These are phyloP conservation scores for Candida pseudoglaebosa DNA, from an alignment of 805 yeast genomes.

Conservation along the genomic window DNA sequence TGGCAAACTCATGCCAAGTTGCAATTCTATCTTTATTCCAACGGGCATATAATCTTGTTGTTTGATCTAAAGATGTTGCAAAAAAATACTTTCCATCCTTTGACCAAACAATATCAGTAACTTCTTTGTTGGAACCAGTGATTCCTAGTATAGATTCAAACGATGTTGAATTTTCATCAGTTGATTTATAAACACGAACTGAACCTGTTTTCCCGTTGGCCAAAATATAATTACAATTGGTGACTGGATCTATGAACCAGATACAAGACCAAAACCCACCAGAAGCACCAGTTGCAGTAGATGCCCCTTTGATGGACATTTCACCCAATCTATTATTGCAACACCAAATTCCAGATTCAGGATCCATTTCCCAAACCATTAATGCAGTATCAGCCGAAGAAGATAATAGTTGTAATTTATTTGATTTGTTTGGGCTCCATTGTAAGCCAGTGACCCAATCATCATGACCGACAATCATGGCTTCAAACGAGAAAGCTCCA, in stretches of 20 bases:
- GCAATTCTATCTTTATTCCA: constrained; percentile 40
- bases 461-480: constrained; percentile 95
- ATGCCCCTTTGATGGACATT: constrained; percentile 91
- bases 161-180: constrained; percentile 22
- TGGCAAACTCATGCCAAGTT: constrained; percentile 87
- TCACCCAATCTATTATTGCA: constrained; percentile 83
- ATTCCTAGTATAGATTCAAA: constrained; percentile 53
- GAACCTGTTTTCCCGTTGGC: constrained; percentile 93
- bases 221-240: constrained; percentile 44
- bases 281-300: constrained; percentile 94
- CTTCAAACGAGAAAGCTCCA: constrained; percentile 76
- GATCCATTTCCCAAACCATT: constrained; percentile 92
- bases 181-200: constrained; percentile 69
- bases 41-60: constrained; percentile 77
- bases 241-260: constrained; percentile 53
- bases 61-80: constrained; percentile 87
- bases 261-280: constrained; percentile 61
- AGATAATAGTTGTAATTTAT: constrained; percentile 60
- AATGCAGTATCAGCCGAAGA: constrained; percentile 91
- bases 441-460: constrained; percentile 88
- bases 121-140: constrained; percentile 72
- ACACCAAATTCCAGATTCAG: constrained; percentile 84
- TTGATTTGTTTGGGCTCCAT: constrained; percentile 61
- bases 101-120: constrained; percentile 80
- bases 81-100: constrained; percentile 60